Evolutionary conservation across 257 asterid species (phyloP), one percentile per base, ranked within the genome.

Genomic region (Solanum chilense): DNA sequence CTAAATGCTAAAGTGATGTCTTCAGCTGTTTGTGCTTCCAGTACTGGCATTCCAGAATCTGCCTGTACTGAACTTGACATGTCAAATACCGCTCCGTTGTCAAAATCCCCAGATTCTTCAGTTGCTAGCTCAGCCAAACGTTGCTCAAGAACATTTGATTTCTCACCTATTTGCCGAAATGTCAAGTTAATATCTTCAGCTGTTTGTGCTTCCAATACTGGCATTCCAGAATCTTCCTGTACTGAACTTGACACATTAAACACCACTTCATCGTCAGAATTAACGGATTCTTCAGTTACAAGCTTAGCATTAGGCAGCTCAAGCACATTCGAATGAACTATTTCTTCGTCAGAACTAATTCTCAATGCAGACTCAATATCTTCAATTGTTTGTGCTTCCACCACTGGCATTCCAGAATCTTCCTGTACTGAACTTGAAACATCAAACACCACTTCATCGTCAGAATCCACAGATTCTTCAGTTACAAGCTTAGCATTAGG

Each of bases 301-400:
- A 81, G 20, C 68, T 80, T 11, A 80, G 29, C 68, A 47, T 80
- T 47, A 80, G 85, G 44, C 21, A 15, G 45, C 85, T 81, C 85
- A 18, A 81, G 69, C 15, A 49, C 85, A 81, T 81, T 31, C 21
- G 84, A 89, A 60, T 60, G 68, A 13, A 60, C 77, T n/a, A 56
- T 85, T 58, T 76, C 83, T 75, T 90, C 84, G 87, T 89, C 82
- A 27, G 75, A 60, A 21, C 62, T 56, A 75, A 71, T 83, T 86
- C 87, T 86, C 70, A 89, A 87, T 81, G 87, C 90, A 68, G 58
- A 77, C 35, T 80, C 85, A 69, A 73, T 85, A 84, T 88, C 92
- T 83, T 89, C 89, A 25, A 68, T 12, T 35, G 84, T 88, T 86
- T 80, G 86, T 82, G 89, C 92, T 89, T 91, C 91, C 41, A 86